These are phyloP conservation scores for Colletotrichum tofieldiae DNA, from an alignment of 2,329 filamentous ascomycete genomes.

Conservation along the genomic window DNA sequence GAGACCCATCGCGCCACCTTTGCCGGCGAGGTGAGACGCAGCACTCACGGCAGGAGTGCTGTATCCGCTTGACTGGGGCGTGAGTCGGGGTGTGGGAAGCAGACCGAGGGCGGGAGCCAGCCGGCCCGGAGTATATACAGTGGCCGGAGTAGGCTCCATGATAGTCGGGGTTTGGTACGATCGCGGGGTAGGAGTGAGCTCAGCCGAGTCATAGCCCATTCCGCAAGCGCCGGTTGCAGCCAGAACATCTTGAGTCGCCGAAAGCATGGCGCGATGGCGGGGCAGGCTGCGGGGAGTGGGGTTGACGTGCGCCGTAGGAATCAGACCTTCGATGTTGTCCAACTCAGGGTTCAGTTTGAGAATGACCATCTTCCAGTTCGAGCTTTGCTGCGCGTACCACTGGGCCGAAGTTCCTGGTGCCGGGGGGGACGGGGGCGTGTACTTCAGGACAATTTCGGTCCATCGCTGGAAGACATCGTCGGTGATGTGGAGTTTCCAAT, in stretches of 20 bases:
- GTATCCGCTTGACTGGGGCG: constrained; percentile 69
- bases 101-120: constrained; percentile 68
- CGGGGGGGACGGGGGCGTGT: constrained; percentile 77
- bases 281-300: constrained; percentile 57
- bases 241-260: constrained; percentile 57
- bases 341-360: constrained; percentile 70
- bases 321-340: constrained; percentile 71
- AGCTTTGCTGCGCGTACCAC: constrained; percentile 62
- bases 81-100: constrained; percentile 72
- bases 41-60: constrained; percentile 74
- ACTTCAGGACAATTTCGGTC: constrained; percentile 92
- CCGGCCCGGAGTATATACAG: constrained; percentile 62
- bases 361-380: constrained; percentile 73
- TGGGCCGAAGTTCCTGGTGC: constrained; percentile 65
- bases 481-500: constrained; percentile 95
- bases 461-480: constrained; percentile 91
- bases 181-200: constrained; percentile 60
- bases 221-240: constrained; percentile 36
- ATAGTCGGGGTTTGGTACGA: constrained; percentile 58
- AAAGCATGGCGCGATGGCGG: constrained; percentile 60
- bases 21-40: constrained; percentile 64
- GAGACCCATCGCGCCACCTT: constrained; percentile 71
- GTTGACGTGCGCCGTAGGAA: constrained; percentile 52
- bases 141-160: constrained; percentile 66
- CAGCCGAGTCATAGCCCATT: constrained; percentile 56